Conservation (phyloP, 2,329 filamentous ascomycete genomes). For the Colletotrichum gigasporum region DNA sequence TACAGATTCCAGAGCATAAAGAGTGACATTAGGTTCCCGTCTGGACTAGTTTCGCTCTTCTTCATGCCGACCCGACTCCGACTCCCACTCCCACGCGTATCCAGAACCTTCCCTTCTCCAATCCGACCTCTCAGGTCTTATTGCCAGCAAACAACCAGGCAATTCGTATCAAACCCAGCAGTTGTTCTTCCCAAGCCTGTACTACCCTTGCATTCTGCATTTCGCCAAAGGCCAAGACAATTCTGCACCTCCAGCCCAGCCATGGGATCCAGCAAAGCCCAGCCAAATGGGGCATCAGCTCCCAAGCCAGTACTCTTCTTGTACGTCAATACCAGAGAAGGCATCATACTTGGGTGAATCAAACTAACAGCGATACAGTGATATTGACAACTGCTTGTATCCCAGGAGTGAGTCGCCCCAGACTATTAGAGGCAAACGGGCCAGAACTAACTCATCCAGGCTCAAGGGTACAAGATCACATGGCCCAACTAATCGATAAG, state of each 20-base stretch:
- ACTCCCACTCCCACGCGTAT: conserved; percentile 26
- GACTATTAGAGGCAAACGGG: neutral
- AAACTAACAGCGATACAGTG: conserved; percentile 62
- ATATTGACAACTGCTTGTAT: conserved; percentile 99
- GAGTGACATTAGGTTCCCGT: neutral
- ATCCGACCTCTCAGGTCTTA: neutral
- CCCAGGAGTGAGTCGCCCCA: conserved; percentile 72
- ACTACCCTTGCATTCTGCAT: neutral
- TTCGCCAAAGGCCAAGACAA: neutral
- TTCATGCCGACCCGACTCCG: conserved; percentile 29
- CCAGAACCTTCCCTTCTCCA: conserved; percentile 21
- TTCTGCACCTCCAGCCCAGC: neutral
- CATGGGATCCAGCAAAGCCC: conserved; percentile 28
- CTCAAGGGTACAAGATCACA: conserved; percentile 85
- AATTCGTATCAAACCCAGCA: neutral
- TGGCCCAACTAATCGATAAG: conserved; percentile 81
- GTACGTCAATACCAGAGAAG: conserved; percentile 37
- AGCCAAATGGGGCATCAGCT: conserved; percentile 44
- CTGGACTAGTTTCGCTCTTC: conserved; percentile 1
- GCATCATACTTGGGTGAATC: neutral
- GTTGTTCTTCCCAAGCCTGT: neutral
- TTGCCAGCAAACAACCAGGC: neutral
- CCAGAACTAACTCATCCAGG: conserved; percentile 52
- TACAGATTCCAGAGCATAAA: neutral
- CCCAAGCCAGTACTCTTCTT: conserved; percentile 55